Conservation (phyloP, 2,329 filamentous ascomycete species). For the Fusarium napiforme region DNA sequence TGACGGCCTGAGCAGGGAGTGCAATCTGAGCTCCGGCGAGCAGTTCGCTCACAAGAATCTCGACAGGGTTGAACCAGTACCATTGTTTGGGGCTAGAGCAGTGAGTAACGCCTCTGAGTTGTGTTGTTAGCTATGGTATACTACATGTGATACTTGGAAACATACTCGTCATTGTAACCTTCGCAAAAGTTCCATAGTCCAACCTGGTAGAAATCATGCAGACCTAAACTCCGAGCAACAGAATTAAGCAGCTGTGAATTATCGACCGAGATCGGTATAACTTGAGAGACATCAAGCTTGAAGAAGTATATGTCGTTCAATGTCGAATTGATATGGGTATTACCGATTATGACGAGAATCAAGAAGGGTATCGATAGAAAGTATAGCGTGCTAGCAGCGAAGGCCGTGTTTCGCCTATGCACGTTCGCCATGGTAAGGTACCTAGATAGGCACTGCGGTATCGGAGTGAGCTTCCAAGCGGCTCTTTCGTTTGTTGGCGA, state of each 20-base stretch:
- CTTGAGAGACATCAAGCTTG: constrained; percentile 82
- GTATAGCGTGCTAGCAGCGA: constrained; percentile 75
- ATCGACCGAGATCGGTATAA: constrained; percentile 78
- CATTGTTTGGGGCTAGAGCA: constrained; percentile 77
- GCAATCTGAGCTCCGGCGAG: constrained; percentile 85
- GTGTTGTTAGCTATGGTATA: constrained; percentile 52
- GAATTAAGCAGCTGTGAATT: constrained; percentile 84
- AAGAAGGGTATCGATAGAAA: constrained; percentile 81
- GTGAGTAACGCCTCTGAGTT: constrained; percentile 72
- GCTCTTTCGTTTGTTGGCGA: constrained; percentile 22
- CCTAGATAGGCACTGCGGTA: background rate
- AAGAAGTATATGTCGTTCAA: constrained; percentile 84
- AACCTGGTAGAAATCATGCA: constrained; percentile 95
- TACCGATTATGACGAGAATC: constrained; percentile 82
- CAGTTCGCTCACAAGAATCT: constrained; percentile 82
- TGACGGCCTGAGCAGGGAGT: constrained; percentile 77
- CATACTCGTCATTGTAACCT: constrained; percentile 75
- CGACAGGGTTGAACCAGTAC: constrained; percentile 93
- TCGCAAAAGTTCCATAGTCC: constrained; percentile 94
- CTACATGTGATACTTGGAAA: background rate
- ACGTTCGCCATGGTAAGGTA: constrained; percentile 38
- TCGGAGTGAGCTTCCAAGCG: constrained; percentile 10
- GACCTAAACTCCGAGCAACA: constrained; percentile 84
- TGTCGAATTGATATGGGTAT: constrained; percentile 70
- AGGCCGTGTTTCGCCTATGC: constrained; percentile 67